A percentile compares a stretch with the other conserved stretches of the same genome.
These are phyloP conservation scores for Pseudogymnoascus sp. DNA, from an alignment of 2,329 filamentous ascomycete genomes.

Conservation along the genomic window DNA sequence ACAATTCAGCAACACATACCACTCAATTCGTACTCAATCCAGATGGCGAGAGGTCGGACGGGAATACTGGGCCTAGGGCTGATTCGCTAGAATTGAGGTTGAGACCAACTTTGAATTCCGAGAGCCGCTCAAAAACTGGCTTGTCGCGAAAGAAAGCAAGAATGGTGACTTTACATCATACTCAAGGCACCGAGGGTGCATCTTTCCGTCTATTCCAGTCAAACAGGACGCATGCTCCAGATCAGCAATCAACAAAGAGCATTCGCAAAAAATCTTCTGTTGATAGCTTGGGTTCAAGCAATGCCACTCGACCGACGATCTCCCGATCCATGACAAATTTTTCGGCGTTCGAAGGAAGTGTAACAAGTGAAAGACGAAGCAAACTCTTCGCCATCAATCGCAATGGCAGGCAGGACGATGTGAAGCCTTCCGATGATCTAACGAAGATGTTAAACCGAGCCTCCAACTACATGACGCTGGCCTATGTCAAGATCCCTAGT, in stretches of 20 bases:
- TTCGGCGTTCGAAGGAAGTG: constrained; percentile 20
- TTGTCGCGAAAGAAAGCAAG: constrained; percentile 13
- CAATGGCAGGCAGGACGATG: constrained; percentile 46
- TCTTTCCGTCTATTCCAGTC: constrained; percentile 38
- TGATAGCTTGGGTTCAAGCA: constrained; percentile 26
- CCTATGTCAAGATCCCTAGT: constrained; percentile 89
- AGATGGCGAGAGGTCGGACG: constrained; percentile 38
- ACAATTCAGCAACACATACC: constrained; percentile 26
- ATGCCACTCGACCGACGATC: constrained; percentile 21
- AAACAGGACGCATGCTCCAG: constrained; percentile 23
- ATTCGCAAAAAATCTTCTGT: constrained; percentile 26
- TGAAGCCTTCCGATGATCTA: constrained; percentile 74
- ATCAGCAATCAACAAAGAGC: constrained; percentile 18
- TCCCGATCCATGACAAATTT: constrained; percentile 21
- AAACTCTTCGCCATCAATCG: constrained; percentile 48
- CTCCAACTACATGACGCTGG: constrained; percentile 95
- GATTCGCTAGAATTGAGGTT: constrained; percentile 70
- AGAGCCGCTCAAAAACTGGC: constrained; percentile 27
- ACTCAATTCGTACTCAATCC: neutral
- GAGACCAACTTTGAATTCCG: constrained; percentile 68
- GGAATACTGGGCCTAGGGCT: constrained; percentile 37
- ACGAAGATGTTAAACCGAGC: constrained; percentile 95
- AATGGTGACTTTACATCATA: constrained; percentile 23
- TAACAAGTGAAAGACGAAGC: constrained; percentile 26
- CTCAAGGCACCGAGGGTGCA: constrained; percentile 26